A percentile compares a stretch with the other conserved stretches of the same genome.
phyloP scores from a whole-genome alignment of 2,329 filamentous ascomycete genomes.

The Sordariomycetes sp. region DNA sequence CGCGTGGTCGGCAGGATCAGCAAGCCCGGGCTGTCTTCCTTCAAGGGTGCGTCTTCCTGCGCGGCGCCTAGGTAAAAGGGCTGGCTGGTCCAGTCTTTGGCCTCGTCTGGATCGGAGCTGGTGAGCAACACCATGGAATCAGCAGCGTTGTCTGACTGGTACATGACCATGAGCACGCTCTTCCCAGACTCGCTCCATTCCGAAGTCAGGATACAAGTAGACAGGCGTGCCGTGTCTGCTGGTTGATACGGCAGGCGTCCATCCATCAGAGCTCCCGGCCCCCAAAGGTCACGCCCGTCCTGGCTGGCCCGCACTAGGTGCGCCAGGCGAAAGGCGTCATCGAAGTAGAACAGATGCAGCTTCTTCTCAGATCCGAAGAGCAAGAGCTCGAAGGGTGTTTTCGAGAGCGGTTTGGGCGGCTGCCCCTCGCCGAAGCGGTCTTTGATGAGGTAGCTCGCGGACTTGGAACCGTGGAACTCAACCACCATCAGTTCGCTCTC shows the following conservation, averaged over 20 bases:
- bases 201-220: neutral
- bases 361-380: neutral
- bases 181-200: neutral
- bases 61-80: neutral
- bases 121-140: neutral
- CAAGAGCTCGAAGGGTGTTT: conserved; percentile 1
- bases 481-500: conserved; percentile 2
- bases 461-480: conserved; percentile 3
- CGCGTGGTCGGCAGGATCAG: neutral
- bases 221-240: neutral
- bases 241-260: neutral
- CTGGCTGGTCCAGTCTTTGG: neutral
- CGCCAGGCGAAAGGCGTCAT: neutral
- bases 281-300: neutral
- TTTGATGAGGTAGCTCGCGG: neutral
- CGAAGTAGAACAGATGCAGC: conserved; percentile 3
- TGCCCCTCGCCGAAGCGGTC: neutral
- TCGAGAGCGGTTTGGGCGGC: conserved; percentile 1
- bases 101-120: conserved; percentile 1
- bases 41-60: neutral
- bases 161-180: conserved; percentile 1
- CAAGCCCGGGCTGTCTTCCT: neutral
- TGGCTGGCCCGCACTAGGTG: conserved; percentile 3
- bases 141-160: neutral
- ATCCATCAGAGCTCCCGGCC: neutral